A percentile compares a stretch with the other conserved stretches of the same genome.
These are phyloP conservation scores for Talaromyces pinophilus DNA, from an alignment of 2,329 filamentous ascomycete genomes.

Conservation along the genomic window DNA sequence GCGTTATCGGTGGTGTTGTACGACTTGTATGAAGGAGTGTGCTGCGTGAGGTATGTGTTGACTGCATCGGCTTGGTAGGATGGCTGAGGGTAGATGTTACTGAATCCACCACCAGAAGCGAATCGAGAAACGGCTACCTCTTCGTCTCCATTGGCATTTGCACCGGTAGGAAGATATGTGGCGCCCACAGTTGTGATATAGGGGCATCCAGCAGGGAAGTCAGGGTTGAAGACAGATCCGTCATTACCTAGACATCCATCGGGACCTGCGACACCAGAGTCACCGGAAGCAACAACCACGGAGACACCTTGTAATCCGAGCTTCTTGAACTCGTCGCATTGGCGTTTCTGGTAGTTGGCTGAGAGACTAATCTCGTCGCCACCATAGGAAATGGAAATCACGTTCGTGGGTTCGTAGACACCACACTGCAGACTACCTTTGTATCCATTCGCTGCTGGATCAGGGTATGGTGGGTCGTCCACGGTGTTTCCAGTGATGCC, in stretches of 20 bases:
- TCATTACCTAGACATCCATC: slow-evolving; percentile 38
- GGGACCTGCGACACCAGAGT: slow-evolving; percentile 35
- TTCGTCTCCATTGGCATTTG: slow-evolving; percentile 32
- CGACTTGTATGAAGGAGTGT: slow-evolving; percentile 34
- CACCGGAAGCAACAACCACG: slow-evolving; percentile 36
- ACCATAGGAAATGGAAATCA: slow-evolving; percentile 60
- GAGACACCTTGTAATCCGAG: slow-evolving; percentile 45
- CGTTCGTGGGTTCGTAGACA: slow-evolving; percentile 54
- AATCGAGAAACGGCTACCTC: slow-evolving; percentile 37
- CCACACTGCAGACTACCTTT: slow-evolving; percentile 48
- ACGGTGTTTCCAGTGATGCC: slow-evolving; percentile 38
- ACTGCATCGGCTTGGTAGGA: slow-evolving; percentile 47
- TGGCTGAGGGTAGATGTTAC: slow-evolving; percentile 49
- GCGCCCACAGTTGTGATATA: slow-evolving; percentile 54
- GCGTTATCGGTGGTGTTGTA: slow-evolving; percentile 37
- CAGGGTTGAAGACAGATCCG: slow-evolving; percentile 51
- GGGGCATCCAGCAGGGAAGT: slow-evolving; percentile 54
- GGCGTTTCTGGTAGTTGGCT: slow-evolving; percentile 54
- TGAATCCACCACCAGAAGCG: slow-evolving; percentile 50
- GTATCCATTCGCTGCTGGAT: slow-evolving; percentile 43
- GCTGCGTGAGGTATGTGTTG: slow-evolving; percentile 42
- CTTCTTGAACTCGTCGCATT: slow-evolving; percentile 54
- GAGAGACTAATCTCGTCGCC: slow-evolving; percentile 59
- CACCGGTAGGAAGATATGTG: slow-evolving; percentile 37
- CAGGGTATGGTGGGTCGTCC: slow-evolving; percentile 48